Conservation (phyloP, 1,139 yeast genomes). For the Hanseniaspora sp. region DNA sequence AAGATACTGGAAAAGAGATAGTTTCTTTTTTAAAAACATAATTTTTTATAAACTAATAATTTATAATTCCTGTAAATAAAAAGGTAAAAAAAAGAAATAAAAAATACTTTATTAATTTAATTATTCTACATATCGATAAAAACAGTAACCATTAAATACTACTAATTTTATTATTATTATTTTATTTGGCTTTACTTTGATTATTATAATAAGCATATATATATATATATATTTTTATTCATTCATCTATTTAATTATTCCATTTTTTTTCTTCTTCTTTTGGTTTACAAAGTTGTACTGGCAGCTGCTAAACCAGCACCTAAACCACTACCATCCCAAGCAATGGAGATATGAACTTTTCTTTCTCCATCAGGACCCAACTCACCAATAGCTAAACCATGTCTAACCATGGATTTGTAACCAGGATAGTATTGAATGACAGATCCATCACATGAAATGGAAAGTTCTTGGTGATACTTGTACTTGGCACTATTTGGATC, state of each 20-base stretch:
- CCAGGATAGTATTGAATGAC: constrained; percentile 89
- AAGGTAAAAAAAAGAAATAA: too few relatives aligned
- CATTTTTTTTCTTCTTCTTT: background rate
- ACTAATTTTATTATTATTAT: too few relatives aligned
- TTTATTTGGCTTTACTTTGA: too few relatives aligned
- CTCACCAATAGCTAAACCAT: constrained; percentile 58
- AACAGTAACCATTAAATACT: too few relatives aligned
- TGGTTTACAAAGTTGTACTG: constrained; percentile 20
- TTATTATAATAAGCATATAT: too few relatives aligned
- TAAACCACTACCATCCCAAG: constrained; percentile 91
- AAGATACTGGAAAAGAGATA: constrained; percentile 45
- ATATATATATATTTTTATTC: too few relatives aligned
- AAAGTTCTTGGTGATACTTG: constrained; percentile 57
- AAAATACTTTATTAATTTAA: too few relatives aligned
- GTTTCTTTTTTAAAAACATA: constrained; percentile 27
- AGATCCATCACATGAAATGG: constrained; percentile 90
- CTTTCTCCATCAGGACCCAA: constrained; percentile 62
- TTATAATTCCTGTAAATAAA: background rate
- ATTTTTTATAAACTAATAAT: too few relatives aligned
- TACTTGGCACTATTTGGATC: constrained; percentile 29
- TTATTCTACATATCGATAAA: too few relatives aligned
- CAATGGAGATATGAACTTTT: constrained; percentile 61
- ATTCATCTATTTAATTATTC: too few relatives aligned
- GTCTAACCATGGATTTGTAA: constrained; percentile 62
- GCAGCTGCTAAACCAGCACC: constrained; percentile 90